Conservation (phyloP, 257 asterid species). For the Solanum infundibuliforme region DNA sequence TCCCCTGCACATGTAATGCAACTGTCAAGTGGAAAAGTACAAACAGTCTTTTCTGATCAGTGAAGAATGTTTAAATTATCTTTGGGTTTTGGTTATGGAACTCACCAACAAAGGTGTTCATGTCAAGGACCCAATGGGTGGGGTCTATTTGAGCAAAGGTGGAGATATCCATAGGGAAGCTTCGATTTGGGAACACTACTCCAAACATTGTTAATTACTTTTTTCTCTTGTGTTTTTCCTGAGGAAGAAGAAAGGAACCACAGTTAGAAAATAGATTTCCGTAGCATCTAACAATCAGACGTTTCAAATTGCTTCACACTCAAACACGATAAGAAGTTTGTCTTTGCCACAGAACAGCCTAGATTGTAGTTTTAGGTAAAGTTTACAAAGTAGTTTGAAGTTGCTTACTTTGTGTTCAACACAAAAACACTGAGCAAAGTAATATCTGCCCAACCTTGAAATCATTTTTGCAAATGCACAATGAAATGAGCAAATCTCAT, state of each 20-base stretch:
- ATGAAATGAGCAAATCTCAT: background rate
- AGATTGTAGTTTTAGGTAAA: background rate
- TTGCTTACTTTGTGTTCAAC: background rate
- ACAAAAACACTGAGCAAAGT: background rate
- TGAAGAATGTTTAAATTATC: background rate
- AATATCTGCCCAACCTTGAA: background rate
- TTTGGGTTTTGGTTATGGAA: background rate
- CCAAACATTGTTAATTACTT: conserved; percentile 56
- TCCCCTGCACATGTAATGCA: conserved; percentile 29
- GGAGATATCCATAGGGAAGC: conserved; percentile 90
- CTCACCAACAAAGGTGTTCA: conserved; percentile 83
- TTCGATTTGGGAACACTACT: conserved; percentile 84
- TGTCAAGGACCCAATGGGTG: conserved; percentile 90
- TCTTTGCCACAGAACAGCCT: background rate
- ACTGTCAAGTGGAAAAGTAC: background rate
- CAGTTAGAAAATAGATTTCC: background rate
- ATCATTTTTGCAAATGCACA: background rate
- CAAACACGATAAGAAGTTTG: background rate
- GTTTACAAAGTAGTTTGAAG: background rate
- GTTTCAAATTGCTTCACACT: background rate
- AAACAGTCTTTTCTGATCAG: background rate
- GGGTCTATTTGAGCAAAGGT: conserved; percentile 89
- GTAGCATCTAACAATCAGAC: background rate
- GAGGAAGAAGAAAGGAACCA: background rate
- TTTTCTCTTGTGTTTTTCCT: background rate